Conservation (phyloP, 2,329 filamentous ascomycete genomes). For the Coleophoma cylindrospora region DNA sequence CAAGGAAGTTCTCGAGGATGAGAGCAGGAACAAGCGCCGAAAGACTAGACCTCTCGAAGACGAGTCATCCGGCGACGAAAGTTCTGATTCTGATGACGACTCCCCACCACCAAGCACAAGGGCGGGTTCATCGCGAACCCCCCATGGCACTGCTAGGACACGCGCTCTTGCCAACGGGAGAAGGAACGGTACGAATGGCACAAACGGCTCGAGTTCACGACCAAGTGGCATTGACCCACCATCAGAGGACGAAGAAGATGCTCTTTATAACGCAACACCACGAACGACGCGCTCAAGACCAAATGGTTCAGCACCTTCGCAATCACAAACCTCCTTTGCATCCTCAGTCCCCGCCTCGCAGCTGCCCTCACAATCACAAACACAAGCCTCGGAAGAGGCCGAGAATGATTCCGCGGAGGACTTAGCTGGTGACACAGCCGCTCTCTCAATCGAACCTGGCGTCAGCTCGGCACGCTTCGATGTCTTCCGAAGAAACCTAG, state of each 20-base stretch:
- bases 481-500: conserved; percentile 75
- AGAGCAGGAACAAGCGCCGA: conserved; percentile 79
- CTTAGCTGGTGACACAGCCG: conserved; percentile 20
- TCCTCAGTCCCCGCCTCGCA: conserved; percentile 31
- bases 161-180: conserved; percentile 23
- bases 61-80: conserved; percentile 56
- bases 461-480: conserved; percentile 55
- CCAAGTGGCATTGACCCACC: conserved; percentile 35
- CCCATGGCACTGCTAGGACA: conserved; percentile 25
- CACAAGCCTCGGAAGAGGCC: conserved; percentile 4
- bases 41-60: conserved; percentile 56
- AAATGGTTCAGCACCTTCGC: conserved; percentile 9
- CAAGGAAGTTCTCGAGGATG: conserved; percentile 82
- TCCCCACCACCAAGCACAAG: conserved; percentile 21
- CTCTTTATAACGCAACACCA: conserved; percentile 27
- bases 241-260: conserved; percentile 34
- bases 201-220: conserved; percentile 27
- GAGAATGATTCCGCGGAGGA: conserved; percentile 17
- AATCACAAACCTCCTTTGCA: conserved; percentile 32
- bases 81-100: conserved; percentile 41
- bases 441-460: conserved; percentile 15
- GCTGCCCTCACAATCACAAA: conserved; percentile 21
- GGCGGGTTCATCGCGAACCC: conserved; percentile 25
- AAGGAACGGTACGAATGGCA: conserved; percentile 22
- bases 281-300: conserved; percentile 17